Evolutionary conservation across 768 basidiomycete species (phyloP).

Genomic region (Lepiota subincarnata): DNA sequence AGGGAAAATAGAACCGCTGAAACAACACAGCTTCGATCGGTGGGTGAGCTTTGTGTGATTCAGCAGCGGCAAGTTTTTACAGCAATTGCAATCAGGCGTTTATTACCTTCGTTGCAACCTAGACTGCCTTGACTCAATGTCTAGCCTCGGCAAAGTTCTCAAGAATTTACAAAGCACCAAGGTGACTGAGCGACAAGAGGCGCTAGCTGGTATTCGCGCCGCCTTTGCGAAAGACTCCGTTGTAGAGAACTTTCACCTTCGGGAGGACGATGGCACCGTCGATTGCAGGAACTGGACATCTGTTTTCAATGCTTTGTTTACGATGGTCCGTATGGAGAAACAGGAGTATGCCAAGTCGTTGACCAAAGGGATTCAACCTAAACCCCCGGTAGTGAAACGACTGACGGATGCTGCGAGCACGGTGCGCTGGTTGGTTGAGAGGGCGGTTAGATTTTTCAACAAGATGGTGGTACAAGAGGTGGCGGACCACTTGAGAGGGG

Average conservation of each 20-base stretch:
- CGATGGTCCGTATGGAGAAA: conserved; percentile 61
- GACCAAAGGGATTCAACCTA: conserved; percentile 24
- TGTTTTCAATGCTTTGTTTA: conserved; percentile 72
- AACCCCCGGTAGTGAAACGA: conserved; percentile 26
- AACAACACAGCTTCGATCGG: background rate
- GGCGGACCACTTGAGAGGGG: conserved; percentile 60
- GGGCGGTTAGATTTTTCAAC: conserved; percentile 52
- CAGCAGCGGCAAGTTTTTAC: background rate
- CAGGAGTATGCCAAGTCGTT: conserved; percentile 32
- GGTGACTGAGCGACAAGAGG: conserved; percentile 68
- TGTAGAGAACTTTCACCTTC: conserved; percentile 39
- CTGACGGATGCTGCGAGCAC: conserved; percentile 62
- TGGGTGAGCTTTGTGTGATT: background rate
- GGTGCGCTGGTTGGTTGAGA: conserved; percentile 72
- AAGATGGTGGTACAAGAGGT: conserved; percentile 51
- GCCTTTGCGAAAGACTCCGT: conserved; percentile 48
- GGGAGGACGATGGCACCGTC: conserved; percentile 25
- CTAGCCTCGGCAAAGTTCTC: conserved; percentile 44
- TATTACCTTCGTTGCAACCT: background rate
- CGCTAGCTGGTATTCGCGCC: conserved; percentile 45
- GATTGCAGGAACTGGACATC: conserved; percentile 50
- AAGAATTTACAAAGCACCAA: conserved; percentile 56
- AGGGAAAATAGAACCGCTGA: background rate
- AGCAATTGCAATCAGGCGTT: background rate
- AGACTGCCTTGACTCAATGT: conserved; percentile 5